A percentile compares a stretch with the other conserved stretches of the same genome.
Conservation (phyloP, 2,329 filamentous ascomycete genomes). For the Ceratocystis cubensis region DNA sequence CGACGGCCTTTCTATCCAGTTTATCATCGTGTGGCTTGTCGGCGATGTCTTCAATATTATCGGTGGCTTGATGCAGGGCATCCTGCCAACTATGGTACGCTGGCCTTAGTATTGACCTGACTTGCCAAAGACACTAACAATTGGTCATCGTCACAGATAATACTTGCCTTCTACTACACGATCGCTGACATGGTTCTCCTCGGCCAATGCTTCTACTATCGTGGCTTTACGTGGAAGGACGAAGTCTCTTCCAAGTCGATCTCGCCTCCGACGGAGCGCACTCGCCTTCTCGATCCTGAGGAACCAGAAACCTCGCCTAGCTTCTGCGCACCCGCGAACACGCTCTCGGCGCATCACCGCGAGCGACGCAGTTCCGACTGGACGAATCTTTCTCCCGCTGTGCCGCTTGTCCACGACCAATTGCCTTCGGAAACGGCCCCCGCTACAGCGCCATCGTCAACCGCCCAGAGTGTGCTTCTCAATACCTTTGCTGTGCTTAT, state of each 20-base stretch:
- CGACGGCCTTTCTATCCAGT: conserved; percentile 79
- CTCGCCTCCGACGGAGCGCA: conserved; percentile 37
- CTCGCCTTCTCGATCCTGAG: conserved; percentile 34
- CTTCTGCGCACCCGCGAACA: conserved; percentile 25
- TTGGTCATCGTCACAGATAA: conserved; percentile 41
- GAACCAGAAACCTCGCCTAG: not conserved
- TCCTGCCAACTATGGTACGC: conserved; percentile 77
- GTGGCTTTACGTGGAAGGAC: conserved; percentile 60
- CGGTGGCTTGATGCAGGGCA: conserved; percentile 80
- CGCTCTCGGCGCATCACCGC: conserved; percentile 26
- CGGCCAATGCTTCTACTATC: conserved; percentile 88
- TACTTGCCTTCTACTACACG: conserved; percentile 88
- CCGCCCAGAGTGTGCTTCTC: conserved; percentile 50
- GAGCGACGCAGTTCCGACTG: conserved; percentile 43
- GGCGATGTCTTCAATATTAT: conserved; percentile 96
- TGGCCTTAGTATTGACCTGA: not conserved
- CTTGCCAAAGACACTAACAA: not conserved
- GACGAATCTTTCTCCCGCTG: conserved; percentile 64
- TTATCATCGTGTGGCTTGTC: conserved; percentile 82
- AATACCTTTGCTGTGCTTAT: conserved; percentile 65
- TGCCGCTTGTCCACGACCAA: conserved; percentile 52
- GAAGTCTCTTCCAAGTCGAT: conserved; percentile 30
- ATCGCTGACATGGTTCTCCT: conserved; percentile 81
- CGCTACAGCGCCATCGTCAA: conserved; percentile 29
- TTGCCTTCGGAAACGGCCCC: conserved; percentile 28